Conservation (phyloP, 2,329 filamentous ascomycete species). For the Xenosphaeropsis pyriputrescens region DNA sequence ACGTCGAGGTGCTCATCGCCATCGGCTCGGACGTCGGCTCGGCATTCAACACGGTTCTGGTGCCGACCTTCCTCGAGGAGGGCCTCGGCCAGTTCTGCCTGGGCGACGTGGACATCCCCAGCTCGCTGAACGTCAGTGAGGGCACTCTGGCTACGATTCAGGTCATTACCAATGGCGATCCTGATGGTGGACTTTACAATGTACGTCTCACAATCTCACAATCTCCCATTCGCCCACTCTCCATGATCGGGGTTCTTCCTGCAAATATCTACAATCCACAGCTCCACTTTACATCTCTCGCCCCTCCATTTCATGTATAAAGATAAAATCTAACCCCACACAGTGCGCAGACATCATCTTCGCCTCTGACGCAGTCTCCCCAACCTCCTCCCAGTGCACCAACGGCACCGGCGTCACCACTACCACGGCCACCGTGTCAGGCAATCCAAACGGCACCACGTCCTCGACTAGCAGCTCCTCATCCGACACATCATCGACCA, state of each 20-base stretch:
- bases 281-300: neutral
- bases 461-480: neutral
- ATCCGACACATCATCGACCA: neutral
- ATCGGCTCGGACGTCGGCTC: conserved; percentile 9
- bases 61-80: conserved; percentile 8
- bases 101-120: conserved; percentile 37
- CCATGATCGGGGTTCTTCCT: too few species aligned
- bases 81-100: conserved; percentile 48
- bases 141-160: conserved; percentile 56
- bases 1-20: conserved; percentile 12
- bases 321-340: conserved; percentile 4
- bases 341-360: conserved; percentile 66
- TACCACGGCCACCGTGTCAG: conserved; percentile 5
- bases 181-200: conserved; percentile 51
- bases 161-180: conserved; percentile 49
- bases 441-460: conserved; percentile 5
- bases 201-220: conserved; percentile 24
- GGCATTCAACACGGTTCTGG: conserved; percentile 12
- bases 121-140: conserved; percentile 30
- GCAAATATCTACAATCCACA: neutral
- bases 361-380: conserved; percentile 30
- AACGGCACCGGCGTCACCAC: conserved; percentile 35
- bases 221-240: neutral
- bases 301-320: neutral
- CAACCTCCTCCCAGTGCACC: conserved; percentile 37